These are phyloP conservation scores for Eucalyptus pumila DNA, from an alignment of 345 rosid species.

Conservation along the genomic window DNA sequence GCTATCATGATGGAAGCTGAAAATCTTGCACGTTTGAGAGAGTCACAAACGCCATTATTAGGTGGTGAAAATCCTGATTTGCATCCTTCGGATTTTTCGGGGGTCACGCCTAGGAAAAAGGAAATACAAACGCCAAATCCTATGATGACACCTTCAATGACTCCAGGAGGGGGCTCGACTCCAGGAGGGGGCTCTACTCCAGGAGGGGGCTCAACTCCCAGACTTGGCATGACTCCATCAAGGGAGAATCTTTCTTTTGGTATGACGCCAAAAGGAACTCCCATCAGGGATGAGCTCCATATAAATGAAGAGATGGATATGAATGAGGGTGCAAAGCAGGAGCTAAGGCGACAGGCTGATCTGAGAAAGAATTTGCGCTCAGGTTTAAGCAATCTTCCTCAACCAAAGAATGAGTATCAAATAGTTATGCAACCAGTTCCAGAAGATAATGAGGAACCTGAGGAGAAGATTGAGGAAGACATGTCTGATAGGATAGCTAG, in stretches of 20 bases:
- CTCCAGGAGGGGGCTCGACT: constrained; percentile 80
- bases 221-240: constrained; percentile 88
- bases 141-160: constrained; percentile 81
- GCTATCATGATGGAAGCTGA: constrained; percentile 99
- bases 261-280: constrained; percentile 90
- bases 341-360: constrained; percentile 73
- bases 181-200: constrained; percentile 48
- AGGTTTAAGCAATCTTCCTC: constrained; percentile 83
- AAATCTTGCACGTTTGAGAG: constrained; percentile 89
- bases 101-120: constrained; percentile 87
- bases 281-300: constrained; percentile 92
- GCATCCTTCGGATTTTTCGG: constrained; percentile 99
- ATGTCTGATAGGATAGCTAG: constrained; percentile 92
- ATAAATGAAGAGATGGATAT: constrained; percentile 90
- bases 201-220: constrained; percentile 33
- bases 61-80: constrained; percentile 98
- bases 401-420: constrained; percentile 90
- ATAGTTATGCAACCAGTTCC: constrained; percentile 70
- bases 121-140: constrained; percentile 94
- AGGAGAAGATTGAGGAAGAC: constrained; percentile 95
- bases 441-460: constrained; percentile 81
- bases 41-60: constrained; percentile 92
- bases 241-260: constrained; percentile 77
- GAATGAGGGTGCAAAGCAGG: constrained; percentile 63
- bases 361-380: constrained; percentile 59